Evolutionary conservation across 331 rosid genomes (phyloP).

Genomic region (Quercus tomentella): DNA sequence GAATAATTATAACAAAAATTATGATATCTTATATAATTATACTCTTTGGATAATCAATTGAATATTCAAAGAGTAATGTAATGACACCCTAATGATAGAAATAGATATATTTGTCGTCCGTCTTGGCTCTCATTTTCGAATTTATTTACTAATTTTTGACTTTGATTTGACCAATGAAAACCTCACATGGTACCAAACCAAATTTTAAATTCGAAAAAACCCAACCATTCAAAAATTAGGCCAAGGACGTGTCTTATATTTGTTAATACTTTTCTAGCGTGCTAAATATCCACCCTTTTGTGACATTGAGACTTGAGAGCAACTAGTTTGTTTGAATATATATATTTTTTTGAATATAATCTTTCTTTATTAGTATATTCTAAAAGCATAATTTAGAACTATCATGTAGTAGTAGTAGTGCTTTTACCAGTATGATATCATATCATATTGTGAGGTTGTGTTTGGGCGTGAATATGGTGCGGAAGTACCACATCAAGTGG

Average conservation of each 20-base stretch:
- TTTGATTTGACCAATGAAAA: conserved; percentile 3
- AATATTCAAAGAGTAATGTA: background rate
- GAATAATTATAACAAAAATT: too few species aligned
- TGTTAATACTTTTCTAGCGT: conserved; percentile 12
- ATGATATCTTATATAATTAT: too few species aligned
- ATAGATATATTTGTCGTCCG: background rate
- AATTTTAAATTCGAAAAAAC: background rate
- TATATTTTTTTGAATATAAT: background rate
- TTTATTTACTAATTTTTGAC: background rate
- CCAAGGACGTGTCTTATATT: background rate
- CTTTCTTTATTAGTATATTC: background rate
- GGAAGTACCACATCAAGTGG: background rate
- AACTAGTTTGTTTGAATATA: background rate
- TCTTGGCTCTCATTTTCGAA: background rate
- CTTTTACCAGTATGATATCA: background rate
- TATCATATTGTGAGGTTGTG: background rate
- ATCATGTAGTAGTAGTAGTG: background rate
- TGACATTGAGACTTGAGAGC: background rate
- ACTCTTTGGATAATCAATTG: background rate
- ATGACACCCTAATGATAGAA: background rate
- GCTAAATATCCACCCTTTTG: background rate
- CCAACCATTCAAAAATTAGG: background rate
- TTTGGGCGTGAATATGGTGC: background rate
- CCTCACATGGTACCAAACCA: background rate
- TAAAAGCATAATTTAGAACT: background rate